phyloP scores from a whole-genome alignment of 371 early-diverging fungal genomes.

The Rhizopus stolonifer region DNA sequence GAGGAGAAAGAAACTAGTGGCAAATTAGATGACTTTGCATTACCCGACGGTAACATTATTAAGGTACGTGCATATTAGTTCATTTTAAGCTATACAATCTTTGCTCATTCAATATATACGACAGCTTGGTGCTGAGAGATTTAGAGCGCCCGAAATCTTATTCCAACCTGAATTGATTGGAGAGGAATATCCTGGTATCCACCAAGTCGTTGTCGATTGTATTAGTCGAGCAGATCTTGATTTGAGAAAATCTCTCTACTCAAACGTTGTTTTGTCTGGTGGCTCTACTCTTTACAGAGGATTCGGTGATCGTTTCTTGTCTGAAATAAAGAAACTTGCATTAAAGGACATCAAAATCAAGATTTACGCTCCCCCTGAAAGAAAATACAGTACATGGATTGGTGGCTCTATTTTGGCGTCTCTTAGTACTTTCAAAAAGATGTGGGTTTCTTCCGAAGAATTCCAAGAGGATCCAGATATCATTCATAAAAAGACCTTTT shows the following conservation, averaged over 20 bases:
- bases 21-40: slow-evolving; percentile 74
- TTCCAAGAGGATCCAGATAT: slow-evolving; percentile 85
- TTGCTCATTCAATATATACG: slow-evolving; percentile 4
- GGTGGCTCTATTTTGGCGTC: slow-evolving; percentile 95
- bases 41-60: slow-evolving; percentile 92
- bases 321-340: slow-evolving; percentile 83
- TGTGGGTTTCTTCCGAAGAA: slow-evolving; percentile 86
- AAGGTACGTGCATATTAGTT: slow-evolving; percentile 48
- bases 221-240: slow-evolving; percentile 92
- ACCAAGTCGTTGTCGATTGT: slow-evolving; percentile 86
- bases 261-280: slow-evolving; percentile 91
- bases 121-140: slow-evolving; percentile 81
- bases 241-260: slow-evolving; percentile 82
- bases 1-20: slow-evolving; percentile 84
- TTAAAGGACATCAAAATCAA: slow-evolving; percentile 91
- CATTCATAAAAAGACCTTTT: slow-evolving; percentile 78
- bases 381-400: slow-evolving; percentile 97
- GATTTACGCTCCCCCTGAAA: slow-evolving; percentile 94
- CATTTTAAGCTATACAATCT: background rate
- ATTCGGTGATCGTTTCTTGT: slow-evolving; percentile 90
- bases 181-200: slow-evolving; percentile 86
- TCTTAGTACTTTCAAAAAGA: slow-evolving; percentile 71
- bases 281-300: slow-evolving; percentile 43
- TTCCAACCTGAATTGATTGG: slow-evolving; percentile 93
- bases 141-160: slow-evolving; percentile 82